Base-by-base conservation (phyloP, 352 stramenopile genomes). In the Chrysophaeum taylorii region DNA sequence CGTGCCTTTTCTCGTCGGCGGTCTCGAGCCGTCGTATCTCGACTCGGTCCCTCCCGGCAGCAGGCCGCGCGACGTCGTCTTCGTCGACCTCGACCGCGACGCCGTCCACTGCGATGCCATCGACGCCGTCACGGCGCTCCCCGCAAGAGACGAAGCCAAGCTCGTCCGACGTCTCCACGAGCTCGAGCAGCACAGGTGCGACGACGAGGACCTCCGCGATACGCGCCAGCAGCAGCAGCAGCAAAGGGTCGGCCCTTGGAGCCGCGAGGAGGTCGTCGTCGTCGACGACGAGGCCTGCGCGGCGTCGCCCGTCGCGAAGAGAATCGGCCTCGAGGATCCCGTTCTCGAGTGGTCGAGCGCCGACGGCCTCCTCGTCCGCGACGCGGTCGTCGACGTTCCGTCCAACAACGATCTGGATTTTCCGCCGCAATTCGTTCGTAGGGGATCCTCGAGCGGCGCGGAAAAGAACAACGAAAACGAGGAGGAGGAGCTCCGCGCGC, bases 1-100 rank as follows among this genome's bases (percentile, higher is more conserved):
- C 15, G 50, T 62, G 50, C 50, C 50, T 21, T 62, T 62, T n/a
- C 23, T 62, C 15, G 25, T 62, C 50, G 50, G 50, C 50, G 50
- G 50, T 31, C 23, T 62, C 50, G 2, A 25, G 18, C 12, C n/a
- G 21, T 4, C 21, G 4, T 25, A 16, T 14, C 7, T 16, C 45
- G 45, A 25, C 45, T 16, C 5, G 18, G 45, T 31, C 18, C 18
- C 12, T 25, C 7, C 2, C 45, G 45, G 2, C 18, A 16, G 45
- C 18, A 29, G 9, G 18, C 45, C 45, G 7, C 7, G 7, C 4
- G 50, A 31, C 27, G 27, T 62, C 50, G 27, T 37, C 50, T 62
- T 62, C 50, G 50, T 62, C 25, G 50, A 62, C 25, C 25, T 62
- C 5, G 27, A 62, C 27, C 2, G 5, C 25, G 50, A 21, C 50